Base-by-base conservation (phyloP, 805 yeast genomes). In the Ogataea angusta region DNA sequence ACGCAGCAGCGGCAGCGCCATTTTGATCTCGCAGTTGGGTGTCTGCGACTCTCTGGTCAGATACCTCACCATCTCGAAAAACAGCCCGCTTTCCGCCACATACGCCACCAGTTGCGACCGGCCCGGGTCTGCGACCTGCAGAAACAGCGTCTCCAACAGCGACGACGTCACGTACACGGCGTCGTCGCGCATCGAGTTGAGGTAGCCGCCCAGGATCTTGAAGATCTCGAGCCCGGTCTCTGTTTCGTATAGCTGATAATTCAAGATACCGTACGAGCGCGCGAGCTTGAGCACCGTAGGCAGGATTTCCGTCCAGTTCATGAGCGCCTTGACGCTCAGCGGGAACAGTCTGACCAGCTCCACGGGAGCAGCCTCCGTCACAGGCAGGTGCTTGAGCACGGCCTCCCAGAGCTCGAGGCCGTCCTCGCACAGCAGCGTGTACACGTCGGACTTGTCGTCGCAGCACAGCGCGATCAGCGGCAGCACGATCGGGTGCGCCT, bases 381-480 rank as follows among this genome's bases (percentile, higher is more conserved):
- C 28, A 1, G 91, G 85, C 38, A 75, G 74, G 46, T 80, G 78
- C 47, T 78, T 85, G 37, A 88, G 57, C 2, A 85, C 59, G 1
- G 82, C 69, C n/a, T 75, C 67, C 95, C 96, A 88, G 30, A 90
- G 67, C 42, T 87, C 95, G 55, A 76, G 79, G 0, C 95, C 96
- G 63, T 90, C 97, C 56, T 90, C 97, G 14, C 82, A 72, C 8
- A 90, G 60, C 38, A 85, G 66, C 2, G 75, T 64, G 44, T 76
- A 74, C 38, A 66, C 69, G 16, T 72, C 72, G 0, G 88, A 75
- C 15, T 68, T 66, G 1, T 80, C 73, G 48, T 85, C 79, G 53
- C 93, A 82, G 34, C 83, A 75, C 6, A 68, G 62, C 10, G 67
- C 64, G 18, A 89, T 70, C 43, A 87, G 64, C 0, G 95, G 93